phyloP scores from a whole-genome alignment of 1,284 basidiomycete species.

The Cutaneotrichosporon sp. region DNA sequence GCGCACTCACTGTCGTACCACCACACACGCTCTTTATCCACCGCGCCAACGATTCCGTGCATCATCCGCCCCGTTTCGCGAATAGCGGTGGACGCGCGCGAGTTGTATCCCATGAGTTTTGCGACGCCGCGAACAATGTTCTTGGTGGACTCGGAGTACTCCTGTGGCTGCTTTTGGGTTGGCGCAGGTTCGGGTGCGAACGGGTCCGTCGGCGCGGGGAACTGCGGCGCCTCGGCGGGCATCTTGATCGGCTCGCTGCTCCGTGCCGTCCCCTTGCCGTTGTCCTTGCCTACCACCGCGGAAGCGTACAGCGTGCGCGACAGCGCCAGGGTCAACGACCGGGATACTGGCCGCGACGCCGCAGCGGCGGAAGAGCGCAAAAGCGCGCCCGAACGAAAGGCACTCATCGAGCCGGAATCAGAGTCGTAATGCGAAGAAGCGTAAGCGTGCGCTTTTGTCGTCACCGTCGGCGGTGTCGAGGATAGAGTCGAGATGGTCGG shows the following conservation, averaged over 20 bases:
- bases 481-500: background rate
- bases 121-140: slow-evolving; percentile 45
- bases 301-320: slow-evolving; percentile 11
- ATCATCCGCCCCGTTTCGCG: slow-evolving; percentile 54
- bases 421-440: background rate
- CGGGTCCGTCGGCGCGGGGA: slow-evolving; percentile 39
- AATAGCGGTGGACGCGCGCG: slow-evolving; percentile 51
- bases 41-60: slow-evolving; percentile 52
- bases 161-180: background rate
- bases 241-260: background rate
- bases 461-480: background rate
- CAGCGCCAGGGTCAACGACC: background rate
- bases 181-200: slow-evolving; percentile 21
- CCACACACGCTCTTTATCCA: slow-evolving; percentile 49
- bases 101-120: slow-evolving; percentile 54
- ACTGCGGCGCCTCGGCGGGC: slow-evolving; percentile 22
- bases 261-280: background rate
- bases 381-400: slow-evolving; percentile 11
- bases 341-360: background rate
- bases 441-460: background rate
- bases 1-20: slow-evolving; percentile 50
- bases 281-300: background rate
- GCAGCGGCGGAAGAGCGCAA: background rate
- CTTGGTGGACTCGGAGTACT: slow-evolving; percentile 36
- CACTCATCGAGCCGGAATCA: slow-evolving; percentile 11